Percentiles rank a stretch among this genome's conserved stretches.
Conservation (phyloP, 1,284 basidiomycete genomes). For the Ceratobasidium sp. region DNA sequence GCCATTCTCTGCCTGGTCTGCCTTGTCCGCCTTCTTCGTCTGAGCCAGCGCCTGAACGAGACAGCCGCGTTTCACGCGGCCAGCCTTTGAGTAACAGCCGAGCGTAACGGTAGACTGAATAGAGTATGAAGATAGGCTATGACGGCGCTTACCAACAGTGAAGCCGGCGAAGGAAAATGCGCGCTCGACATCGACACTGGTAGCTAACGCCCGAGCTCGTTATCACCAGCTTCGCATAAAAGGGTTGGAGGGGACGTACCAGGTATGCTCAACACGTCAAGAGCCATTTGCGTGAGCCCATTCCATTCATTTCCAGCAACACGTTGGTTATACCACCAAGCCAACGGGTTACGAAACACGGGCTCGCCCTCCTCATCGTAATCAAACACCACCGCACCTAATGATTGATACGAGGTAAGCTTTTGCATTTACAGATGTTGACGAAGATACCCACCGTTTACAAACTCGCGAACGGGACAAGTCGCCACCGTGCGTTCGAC, state of each 20-base stretch:
- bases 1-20: too few relatives aligned
- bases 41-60: not conserved
- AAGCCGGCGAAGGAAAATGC: not conserved
- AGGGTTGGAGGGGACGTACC: not conserved
- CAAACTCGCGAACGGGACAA: not conserved
- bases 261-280: slow-evolving; percentile 10
- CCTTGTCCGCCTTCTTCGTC: too few relatives aligned
- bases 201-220: not conserved
- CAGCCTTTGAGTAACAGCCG: not conserved
- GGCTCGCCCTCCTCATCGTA: not conserved
- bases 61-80: not conserved
- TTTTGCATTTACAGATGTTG: too few relatives aligned
- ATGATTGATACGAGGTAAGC: not conserved
- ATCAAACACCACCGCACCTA: not conserved
- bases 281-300: slow-evolving; percentile 11
- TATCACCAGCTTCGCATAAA: too few relatives aligned
- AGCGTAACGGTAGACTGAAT: not conserved
- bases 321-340: slow-evolving; percentile 20
- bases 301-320: not conserved
- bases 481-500: too few relatives aligned
- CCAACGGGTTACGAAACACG: not conserved
- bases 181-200: slow-evolving; percentile 11
- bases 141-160: not conserved
- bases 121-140: not conserved
- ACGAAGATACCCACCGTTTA: not conserved